Base-by-base conservation (phyloP, 306 rosid species). In the Mucuna pruriens region DNA sequence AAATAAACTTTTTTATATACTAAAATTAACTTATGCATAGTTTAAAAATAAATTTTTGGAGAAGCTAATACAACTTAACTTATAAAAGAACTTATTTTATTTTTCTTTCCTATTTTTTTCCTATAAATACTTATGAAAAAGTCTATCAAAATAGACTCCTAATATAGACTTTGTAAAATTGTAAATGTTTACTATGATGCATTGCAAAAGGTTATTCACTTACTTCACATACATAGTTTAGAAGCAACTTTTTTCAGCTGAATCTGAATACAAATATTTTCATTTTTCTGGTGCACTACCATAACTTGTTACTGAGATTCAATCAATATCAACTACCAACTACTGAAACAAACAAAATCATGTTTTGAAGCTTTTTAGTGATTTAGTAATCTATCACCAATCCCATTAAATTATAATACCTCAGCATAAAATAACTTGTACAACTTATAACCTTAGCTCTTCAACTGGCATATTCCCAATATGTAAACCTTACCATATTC, bases 401-500 rank as follows among this genome's bases (percentile, higher is more conserved):
- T 46, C 63, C 19, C 63, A 33, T 19, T 26, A 17, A 74, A 17
- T 40, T 22, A n/a, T n/a, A 34, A 71, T 65, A 26, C 9, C 31
- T 20, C 26, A 6, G 3, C 29, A 40, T 55, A 44, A 65, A 33
- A 60, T 46, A 45, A 17, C 34, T 19, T 33, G 19, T 2, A 19
- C 36, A 58, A 15, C 31, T 5, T 57, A 40, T 51, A 49, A 39
- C 13, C 38, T 66, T 44, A 48, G 9, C 42, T 52, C 5, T 34
- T 5, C 20, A 3, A 49, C 75, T 49, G 15, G 22, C 20, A 51
- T 52, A 85, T 80, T 84, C 61, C 86, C 86, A 76, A 48, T 6
- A 5, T 45, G 39, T 54, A 45, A 57, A 25, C 45, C 86, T 84
- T 84, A 87, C 86, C 90, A 80, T 76, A 61, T 84, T 54, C 87